Percentiles rank a stretch among this genome's conserved stretches.
Conservation (phyloP, 2,329 filamentous ascomycete genomes). For the Zasmidium angulare region DNA sequence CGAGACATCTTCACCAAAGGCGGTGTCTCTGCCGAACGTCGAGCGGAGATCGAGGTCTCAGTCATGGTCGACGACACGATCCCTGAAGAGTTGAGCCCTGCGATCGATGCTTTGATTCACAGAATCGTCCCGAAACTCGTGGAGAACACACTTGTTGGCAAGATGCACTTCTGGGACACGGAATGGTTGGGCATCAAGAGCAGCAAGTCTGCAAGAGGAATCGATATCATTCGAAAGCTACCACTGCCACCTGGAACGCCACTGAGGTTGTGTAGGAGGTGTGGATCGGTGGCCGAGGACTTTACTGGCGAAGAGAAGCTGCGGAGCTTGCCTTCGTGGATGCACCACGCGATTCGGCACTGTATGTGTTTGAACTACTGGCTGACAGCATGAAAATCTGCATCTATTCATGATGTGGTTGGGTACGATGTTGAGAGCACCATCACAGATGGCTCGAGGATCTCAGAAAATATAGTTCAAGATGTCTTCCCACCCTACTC, state of each 20-base stretch:
- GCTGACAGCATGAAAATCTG: conserved; percentile 19
- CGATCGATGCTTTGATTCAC: conserved; percentile 49
- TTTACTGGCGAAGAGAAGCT: conserved; percentile 28
- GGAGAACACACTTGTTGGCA: conserved; percentile 61
- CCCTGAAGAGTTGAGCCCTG: conserved; percentile 51
- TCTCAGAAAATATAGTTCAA: no score
- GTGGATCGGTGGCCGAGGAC: conserved; percentile 50
- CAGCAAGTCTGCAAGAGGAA: conserved; percentile 45
- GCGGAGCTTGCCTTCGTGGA: conserved; percentile 29
- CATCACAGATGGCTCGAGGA: no score
- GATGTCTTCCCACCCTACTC: no score
- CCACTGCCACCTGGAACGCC: conserved; percentile 36
- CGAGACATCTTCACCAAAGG: conserved; percentile 55
- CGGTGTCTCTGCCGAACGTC: conserved; percentile 45
- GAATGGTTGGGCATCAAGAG: conserved; percentile 57
- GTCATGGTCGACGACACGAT: conserved; percentile 54
- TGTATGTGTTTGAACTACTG: conserved; percentile 34
- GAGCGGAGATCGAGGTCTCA: conserved; percentile 52
- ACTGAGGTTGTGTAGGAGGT: conserved; percentile 45
- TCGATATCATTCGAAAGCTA: conserved; percentile 58
- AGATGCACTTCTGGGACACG: conserved; percentile 72
- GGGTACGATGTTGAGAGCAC: no score
- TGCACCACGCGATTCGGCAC: conserved; percentile 31
- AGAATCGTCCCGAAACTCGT: conserved; percentile 57
- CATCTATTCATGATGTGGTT: no score